Base-by-base conservation (phyloP, 2,329 filamentous ascomycete genomes). In the Phialophora chinensis region DNA sequence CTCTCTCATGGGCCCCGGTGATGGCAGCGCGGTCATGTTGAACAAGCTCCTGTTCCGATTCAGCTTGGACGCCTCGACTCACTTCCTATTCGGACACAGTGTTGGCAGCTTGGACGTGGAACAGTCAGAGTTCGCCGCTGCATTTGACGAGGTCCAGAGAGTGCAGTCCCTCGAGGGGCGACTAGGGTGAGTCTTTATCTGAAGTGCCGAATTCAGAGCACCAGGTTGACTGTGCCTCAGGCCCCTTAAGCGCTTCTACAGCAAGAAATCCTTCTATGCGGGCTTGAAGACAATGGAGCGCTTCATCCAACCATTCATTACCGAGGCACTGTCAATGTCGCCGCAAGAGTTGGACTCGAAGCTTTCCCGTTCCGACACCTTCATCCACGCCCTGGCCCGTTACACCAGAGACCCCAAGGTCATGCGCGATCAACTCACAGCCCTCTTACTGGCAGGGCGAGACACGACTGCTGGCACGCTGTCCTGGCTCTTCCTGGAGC, bases 401-500 rank as follows among this genome's bases (percentile, higher is more conserved):
- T 93, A 92, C 80, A 97, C 93, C 0, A 87, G 91, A 38, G 80
- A 82, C 57, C 76, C 76, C 3, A 75, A 75, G 14, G 86, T 92
- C 3, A 85, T 97, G 14, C 91, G 92, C 38, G 93, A 97, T 78
- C 93, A 97, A 78, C 83, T 97, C 56, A 85, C 95, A 17, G 89
- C 90, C 53, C 86, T 97, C 11, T 85, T 97, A 2, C 86, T 97
- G 17, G 93, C 93, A 1, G 93, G 92, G 14, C 77, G 80, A 23
- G 93, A 97, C 77, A 97, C 93, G 14, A 97, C 93, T 0, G 93
- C 93, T 33, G 87, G 85, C 17, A 92, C 91, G 0, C 84, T 97
- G 0, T 90, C 88, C 0, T 97, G 92, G 90, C 84, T 87, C 42
- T 83, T 97, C 66, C 96, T 95, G 77, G 92, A 97, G 77, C 84